Evolutionary conservation across 148 eudicot genomes (phyloP), one percentile per base, ranked within the genome.

Genomic region (Amaranthus hypochondriacus): DNA sequence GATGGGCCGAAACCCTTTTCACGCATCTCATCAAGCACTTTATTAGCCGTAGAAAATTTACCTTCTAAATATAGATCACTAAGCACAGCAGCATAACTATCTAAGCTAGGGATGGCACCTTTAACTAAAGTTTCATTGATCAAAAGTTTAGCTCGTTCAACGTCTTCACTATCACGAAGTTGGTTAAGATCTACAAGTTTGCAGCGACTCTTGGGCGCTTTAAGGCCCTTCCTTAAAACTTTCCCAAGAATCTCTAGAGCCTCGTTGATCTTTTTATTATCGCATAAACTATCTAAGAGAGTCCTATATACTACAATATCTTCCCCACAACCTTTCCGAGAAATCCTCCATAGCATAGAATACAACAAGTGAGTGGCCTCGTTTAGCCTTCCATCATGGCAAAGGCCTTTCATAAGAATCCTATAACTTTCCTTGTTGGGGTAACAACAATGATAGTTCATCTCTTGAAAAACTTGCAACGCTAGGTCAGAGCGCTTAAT

Each of bases 341-440:
- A 92, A 74, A 88, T 85, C 79, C 89, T 84, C 98, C 97, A 92
- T 55, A 92, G 83, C 97, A 92, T 92, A 61, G 92, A 86, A 79
- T 92, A 88, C 77, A 92, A 73, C 81, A 95, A 81, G 83, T 95
- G 90, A 58, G 83, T 90, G 28, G 97, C 97, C 62, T 92, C 97
- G 64, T 86, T 76, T 68, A 95, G 75, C 78, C 86, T 84, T 48
- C 90, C 83, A 73, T 88, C 94, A 56, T 75, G 78, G 86, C 96
- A 92, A 52, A 95, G 80, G 60, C 97, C 97, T 72, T 69, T 88
- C 98, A 92, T 95, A 48, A 92, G 77, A 73, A 88, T 81, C 76
- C 74, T 82, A 74, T 95, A 95, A 60, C 89, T 86, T 62, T 89
- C 92, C 54, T 87, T 83, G 48, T 86, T 81, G 3, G 97, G 96